These are phyloP conservation scores for Chaetothyriales sp. DNA, from an alignment of 2,329 filamentous ascomycete species.

Conservation along the genomic window DNA sequence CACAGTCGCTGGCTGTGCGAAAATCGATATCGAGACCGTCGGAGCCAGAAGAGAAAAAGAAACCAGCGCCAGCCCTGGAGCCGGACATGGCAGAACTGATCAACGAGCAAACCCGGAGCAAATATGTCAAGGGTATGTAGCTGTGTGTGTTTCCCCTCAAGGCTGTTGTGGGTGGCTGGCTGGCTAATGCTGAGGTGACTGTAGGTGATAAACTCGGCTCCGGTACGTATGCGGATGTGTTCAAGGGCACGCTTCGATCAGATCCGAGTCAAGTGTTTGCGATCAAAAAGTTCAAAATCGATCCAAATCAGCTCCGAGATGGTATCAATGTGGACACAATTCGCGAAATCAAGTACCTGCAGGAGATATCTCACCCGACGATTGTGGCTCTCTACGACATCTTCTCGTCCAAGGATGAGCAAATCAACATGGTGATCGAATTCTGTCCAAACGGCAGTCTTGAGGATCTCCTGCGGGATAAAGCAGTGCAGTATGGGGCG, in stretches of 20 bases:
- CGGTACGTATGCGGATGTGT: slow-evolving; percentile 94
- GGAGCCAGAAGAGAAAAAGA: slow-evolving; percentile 9
- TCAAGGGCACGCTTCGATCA: slow-evolving; percentile 61
- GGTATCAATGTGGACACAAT: slow-evolving; percentile 89
- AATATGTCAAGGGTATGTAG: slow-evolving; percentile 67
- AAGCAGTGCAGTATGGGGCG: slow-evolving; percentile 63
- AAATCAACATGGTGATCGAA: slow-evolving; percentile 89
- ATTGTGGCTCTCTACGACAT: slow-evolving; percentile 86
- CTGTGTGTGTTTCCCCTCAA: background rate
- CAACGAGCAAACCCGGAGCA: slow-evolving; percentile 66
- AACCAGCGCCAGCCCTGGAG: slow-evolving; percentile 17
- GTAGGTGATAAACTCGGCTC: slow-evolving; percentile 79
- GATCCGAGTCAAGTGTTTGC: slow-evolving; percentile 65
- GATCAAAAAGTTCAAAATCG: slow-evolving; percentile 40
- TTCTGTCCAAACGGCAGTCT: slow-evolving; percentile 87
- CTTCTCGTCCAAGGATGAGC: slow-evolving; percentile 92
- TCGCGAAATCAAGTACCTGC: slow-evolving; percentile 87
- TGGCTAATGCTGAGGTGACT: background rate
- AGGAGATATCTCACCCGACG: slow-evolving; percentile 87
- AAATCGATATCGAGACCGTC: slow-evolving; percentile 17
- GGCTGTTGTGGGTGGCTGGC: too few relatives aligned
- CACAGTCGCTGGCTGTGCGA: slow-evolving; percentile 19
- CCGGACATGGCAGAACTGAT: slow-evolving; percentile 52
- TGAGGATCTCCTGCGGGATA: slow-evolving; percentile 84
- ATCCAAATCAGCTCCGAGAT: slow-evolving; percentile 49